phyloP scores from a whole-genome alignment of 2,329 filamentous ascomycete genomes.

The Cordyceps cateniannulata region DNA sequence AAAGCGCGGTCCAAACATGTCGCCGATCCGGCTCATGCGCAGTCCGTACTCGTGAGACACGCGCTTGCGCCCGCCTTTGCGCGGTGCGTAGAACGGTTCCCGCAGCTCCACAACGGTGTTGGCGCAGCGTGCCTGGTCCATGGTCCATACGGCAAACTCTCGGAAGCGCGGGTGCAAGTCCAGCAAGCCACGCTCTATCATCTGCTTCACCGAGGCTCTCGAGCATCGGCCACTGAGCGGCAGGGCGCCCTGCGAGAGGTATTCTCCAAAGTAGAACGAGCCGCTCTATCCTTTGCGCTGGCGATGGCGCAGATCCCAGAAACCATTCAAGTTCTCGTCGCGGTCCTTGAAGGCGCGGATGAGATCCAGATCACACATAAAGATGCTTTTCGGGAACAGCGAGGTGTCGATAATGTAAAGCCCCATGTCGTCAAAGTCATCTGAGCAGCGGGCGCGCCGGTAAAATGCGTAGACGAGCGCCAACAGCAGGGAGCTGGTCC shows the following conservation, averaged over 20 bases:
- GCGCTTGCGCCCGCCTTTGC: no score
- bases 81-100: neutral
- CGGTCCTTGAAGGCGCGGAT: neutral
- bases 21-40: neutral
- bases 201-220: neutral
- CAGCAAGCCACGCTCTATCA: constrained; percentile 1
- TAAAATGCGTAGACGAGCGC: constrained; percentile 10
- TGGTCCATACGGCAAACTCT: neutral
- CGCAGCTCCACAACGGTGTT: neutral
- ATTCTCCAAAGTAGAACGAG: constrained; percentile 9
- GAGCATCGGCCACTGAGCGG: neutral
- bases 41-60: neutral
- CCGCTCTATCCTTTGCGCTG: neutral
- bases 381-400: neutral
- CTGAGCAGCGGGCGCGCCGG: neutral
- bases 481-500: constrained; percentile 11
- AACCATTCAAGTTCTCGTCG: neutral
- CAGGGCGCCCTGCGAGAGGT: constrained; percentile 8
- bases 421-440: neutral
- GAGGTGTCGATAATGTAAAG: constrained; percentile 2
- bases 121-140: neutral
- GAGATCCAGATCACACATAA: constrained; percentile 6
- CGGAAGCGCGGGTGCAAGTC: neutral
- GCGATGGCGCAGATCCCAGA: neutral
- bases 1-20: neutral